A percentile compares a stretch with the other conserved stretches of the same genome.
These are phyloP conservation scores for Paramecium biaurelia DNA, from an alignment of 73 alveolate species.

Conservation along the genomic window DNA sequence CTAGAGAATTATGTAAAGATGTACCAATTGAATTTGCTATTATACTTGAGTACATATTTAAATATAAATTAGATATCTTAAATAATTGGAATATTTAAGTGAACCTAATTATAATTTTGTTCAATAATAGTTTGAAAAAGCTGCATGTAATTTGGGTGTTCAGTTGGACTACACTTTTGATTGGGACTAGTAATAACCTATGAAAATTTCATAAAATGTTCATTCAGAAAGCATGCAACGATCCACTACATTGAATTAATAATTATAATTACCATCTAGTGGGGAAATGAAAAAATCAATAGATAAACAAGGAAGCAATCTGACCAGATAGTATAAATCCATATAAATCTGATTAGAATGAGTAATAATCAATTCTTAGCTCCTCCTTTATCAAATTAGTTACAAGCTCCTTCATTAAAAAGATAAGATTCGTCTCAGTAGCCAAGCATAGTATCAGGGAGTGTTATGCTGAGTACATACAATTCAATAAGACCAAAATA, in stretches of 20 bases:
- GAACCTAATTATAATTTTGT: slow-evolving; percentile 4
- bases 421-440: not conserved
- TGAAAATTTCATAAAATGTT: not conserved
- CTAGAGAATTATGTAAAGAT: slow-evolving; percentile 56
- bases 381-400: not conserved
- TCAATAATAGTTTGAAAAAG: not conserved
- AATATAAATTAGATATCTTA: not conserved
- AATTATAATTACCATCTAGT: not conserved
- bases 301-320: not conserved
- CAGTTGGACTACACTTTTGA: not conserved
- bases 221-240: not conserved
- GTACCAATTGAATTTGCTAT: slow-evolving; percentile 46
- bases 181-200: not conserved
- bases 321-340: slow-evolving; percentile 1
- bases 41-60: not conserved
- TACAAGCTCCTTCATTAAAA: not conserved
- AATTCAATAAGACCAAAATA: slow-evolving; percentile 18
- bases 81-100: not conserved
- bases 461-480: slow-evolving; percentile 29
- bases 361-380: not conserved
- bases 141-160: not conserved
- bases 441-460: not conserved
- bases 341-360: not conserved
- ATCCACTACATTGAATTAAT: not conserved
- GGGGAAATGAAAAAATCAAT: not conserved